Conservation (phyloP, 1,284 basidiomycete species). For the Lentinus polychrous region DNA sequence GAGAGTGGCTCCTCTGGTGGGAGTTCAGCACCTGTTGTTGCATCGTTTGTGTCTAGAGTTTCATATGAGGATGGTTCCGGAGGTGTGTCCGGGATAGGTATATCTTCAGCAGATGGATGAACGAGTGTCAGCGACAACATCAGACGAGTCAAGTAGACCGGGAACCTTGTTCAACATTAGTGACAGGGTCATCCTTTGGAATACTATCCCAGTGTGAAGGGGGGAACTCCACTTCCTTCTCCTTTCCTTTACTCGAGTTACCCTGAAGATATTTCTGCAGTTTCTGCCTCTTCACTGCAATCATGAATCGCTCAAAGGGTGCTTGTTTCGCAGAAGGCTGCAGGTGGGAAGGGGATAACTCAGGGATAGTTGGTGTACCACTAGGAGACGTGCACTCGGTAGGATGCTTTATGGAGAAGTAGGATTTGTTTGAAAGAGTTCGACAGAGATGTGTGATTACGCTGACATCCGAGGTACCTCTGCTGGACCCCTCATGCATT, state of each 20-base stretch:
- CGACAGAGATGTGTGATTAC: background rate
- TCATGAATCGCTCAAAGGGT: conserved; percentile 2
- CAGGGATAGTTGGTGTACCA: background rate
- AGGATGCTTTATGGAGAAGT: background rate
- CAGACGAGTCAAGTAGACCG: no score
- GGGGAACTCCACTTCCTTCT: conserved; percentile 11
- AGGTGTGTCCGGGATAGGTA: no score
- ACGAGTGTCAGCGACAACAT: no score
- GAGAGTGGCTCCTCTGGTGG: conserved; percentile 20
- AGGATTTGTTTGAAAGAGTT: background rate
- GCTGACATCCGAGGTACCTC: no score
- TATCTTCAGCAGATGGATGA: no score
- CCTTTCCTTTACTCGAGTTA: conserved; percentile 14
- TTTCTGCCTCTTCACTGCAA: no score
- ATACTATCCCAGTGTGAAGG: conserved; percentile 13
- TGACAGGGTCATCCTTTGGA: no score
- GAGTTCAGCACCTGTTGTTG: no score
- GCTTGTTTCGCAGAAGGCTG: conserved; percentile 1
- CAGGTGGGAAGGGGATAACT: background rate
- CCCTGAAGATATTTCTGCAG: conserved; percentile 9
- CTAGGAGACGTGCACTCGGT: background rate
- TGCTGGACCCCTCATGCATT: no score
- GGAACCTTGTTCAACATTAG: no score
- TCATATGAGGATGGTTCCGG: no score
- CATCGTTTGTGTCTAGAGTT: no score